A percentile compares a stretch with the other conserved stretches of the same genome.
phyloP scores from a whole-genome alignment of 768 basidiomycete genomes.

The Rubroboletus satanas region DNA sequence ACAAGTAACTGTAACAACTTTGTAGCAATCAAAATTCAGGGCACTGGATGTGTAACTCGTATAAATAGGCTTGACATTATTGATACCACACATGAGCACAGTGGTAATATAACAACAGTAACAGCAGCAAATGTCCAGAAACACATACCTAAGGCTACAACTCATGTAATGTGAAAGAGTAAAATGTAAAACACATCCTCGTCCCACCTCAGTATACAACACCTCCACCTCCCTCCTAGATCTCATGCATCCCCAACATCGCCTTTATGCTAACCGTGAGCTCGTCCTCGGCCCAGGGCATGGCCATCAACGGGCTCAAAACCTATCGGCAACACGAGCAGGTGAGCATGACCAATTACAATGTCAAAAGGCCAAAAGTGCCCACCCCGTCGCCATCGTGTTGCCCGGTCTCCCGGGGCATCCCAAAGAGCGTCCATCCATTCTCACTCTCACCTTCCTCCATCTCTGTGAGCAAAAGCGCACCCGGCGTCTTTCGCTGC shows the following conservation, averaged over 20 bases:
- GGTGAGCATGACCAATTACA: background rate
- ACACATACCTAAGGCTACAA: constrained; percentile 1
- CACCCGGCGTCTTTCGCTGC: constrained; percentile 2
- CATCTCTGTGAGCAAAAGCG: background rate
- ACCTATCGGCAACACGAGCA: background rate
- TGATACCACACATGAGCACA: background rate
- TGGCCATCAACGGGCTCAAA: constrained; percentile 1
- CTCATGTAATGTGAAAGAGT: background rate
- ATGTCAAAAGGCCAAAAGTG: background rate
- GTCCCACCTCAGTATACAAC: background rate
- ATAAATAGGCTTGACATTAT: no score
- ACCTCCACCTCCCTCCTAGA: background rate
- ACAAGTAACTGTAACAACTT: no score
- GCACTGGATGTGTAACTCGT: no score
- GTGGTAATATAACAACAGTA: background rate
- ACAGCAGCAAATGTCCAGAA: background rate
- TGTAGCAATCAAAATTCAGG: no score
- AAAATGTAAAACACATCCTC: background rate
- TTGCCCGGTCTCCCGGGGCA: background rate
- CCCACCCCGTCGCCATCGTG: constrained; percentile 1
- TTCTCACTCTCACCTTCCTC: background rate
- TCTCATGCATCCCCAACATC: background rate
- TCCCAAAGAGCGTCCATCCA: background rate
- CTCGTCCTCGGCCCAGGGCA: constrained; percentile 10
- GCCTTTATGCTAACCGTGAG: constrained; percentile 1